Conservation (phyloP, 805 yeast genomes). For the Schwanniomyces polymorphus region DNA sequence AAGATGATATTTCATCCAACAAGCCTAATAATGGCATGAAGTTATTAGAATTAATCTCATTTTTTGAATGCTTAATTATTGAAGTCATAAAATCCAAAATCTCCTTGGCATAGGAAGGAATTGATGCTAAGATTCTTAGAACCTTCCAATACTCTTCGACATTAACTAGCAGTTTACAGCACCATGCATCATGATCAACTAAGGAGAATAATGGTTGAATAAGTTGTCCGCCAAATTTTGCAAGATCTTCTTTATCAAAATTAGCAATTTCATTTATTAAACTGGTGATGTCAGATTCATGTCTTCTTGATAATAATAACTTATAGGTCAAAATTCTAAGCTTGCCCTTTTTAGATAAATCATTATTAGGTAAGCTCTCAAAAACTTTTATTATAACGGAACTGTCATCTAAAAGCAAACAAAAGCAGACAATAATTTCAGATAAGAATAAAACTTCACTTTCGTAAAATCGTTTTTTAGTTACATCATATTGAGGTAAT, state of each 20-base stretch:
- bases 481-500: slow-evolving; percentile 26
- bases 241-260: slow-evolving; percentile 43
- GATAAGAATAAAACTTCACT: slow-evolving; percentile 47
- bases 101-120: slow-evolving; percentile 38
- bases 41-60: slow-evolving; percentile 46
- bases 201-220: slow-evolving; percentile 52
- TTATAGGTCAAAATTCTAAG: slow-evolving; percentile 54
- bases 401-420: slow-evolving; percentile 27
- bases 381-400: slow-evolving; percentile 8
- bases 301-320: slow-evolving; percentile 42
- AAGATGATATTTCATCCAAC: slow-evolving; percentile 76
- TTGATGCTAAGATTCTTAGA: slow-evolving; percentile 48
- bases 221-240: slow-evolving; percentile 45
- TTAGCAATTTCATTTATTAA: slow-evolving; percentile 19
- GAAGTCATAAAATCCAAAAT: slow-evolving; percentile 51
- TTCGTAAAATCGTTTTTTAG: slow-evolving; percentile 43
- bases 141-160: slow-evolving; percentile 54
- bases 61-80: slow-evolving; percentile 30
- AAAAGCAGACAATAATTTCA: slow-evolving; percentile 43
- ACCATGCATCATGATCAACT: slow-evolving; percentile 45
- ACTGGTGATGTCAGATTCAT: slow-evolving; percentile 6
- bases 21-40: slow-evolving; percentile 69
- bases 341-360: slow-evolving; percentile 28
- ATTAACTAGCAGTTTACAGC: slow-evolving; percentile 31
- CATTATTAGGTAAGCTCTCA: slow-evolving; percentile 10